Base-by-base conservation (phyloP, 2,329 filamentous ascomycete species). In the Trichophyton simii region DNA sequence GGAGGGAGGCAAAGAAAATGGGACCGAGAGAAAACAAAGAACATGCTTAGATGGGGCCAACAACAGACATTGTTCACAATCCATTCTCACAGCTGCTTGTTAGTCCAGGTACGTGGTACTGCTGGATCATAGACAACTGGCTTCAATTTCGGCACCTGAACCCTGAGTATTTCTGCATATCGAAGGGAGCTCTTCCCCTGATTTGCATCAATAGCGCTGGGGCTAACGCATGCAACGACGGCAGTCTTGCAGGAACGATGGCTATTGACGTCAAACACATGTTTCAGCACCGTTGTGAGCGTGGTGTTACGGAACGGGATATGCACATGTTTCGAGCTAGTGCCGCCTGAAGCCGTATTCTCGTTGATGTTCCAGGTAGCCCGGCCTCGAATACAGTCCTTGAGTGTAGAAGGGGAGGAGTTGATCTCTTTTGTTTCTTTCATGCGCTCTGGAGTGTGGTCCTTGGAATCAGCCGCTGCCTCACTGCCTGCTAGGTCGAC, bases 191-290 rank as follows among this genome's bases (percentile, higher is more conserved):
- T 55, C 28, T 55, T 55, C 28, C 52, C 52, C 31, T 55, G 52
- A 55, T 36, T 55, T 36, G 31, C 52, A n/a, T 55, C 52, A n/a
- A n/a, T 28, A 20, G 52, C 52, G 31, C 52, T 55, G 52, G 52
- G 52, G 28, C 52, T 55, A 55, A 55, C 52, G 52, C 52, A 55
- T 55, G 52, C 52, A 55, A 55, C 52, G 9, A 55, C 52, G 52
- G 28, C 52, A 36, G 52, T 55, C 52, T 55, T 36, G n/a, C 52
- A 55, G 52, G 28, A 55, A 55, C 52, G 52, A 55, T 34, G 52
- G 52, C 52, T 55, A 18, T 55, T 55, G 22, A 55, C 52, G 20
- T 55, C 52, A 55, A 55, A 55, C 52, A 55, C 52, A 18, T 55
- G 52, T 55, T 55, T 55, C 52, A 55, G 31, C n/a, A 55, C 52